Conservation (phyloP, 1,139 yeast species). For the Candida albicans region DNA sequence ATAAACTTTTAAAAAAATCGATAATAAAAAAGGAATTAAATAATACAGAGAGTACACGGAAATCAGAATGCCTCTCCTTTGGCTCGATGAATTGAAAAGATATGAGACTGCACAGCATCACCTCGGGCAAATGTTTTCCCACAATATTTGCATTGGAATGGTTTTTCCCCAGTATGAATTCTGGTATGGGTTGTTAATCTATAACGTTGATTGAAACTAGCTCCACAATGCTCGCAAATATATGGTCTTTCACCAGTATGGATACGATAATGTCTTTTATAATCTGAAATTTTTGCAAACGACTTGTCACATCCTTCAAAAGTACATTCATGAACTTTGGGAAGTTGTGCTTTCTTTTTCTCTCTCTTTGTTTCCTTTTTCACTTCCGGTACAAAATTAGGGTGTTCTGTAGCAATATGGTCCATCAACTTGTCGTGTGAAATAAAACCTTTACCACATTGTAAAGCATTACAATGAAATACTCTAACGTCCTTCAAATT, state of each 20-base stretch:
- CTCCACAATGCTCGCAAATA: constrained; percentile 22
- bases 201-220: constrained; percentile 26
- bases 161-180: constrained; percentile 30
- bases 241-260: constrained; percentile 31
- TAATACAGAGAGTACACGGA: not conserved
- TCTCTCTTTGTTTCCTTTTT: constrained; percentile 4
- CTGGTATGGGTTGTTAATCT: constrained; percentile 28
- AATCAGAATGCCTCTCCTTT: constrained; percentile 16
- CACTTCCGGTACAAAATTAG: not conserved
- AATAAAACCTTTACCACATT: constrained; percentile 17
- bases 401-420: constrained; percentile 14
- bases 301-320: constrained; percentile 19
- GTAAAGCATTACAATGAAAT: constrained; percentile 16
- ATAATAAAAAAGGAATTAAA: not conserved
- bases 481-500: constrained; percentile 16
- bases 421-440: constrained; percentile 14
- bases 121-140: constrained; percentile 28
- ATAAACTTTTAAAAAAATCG: not conserved
- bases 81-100: constrained; percentile 19
- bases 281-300: constrained; percentile 24
- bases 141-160: constrained; percentile 25
- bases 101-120: constrained; percentile 28
- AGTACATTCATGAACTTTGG: constrained; percentile 21
- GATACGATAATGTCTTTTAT: constrained; percentile 24
- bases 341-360: constrained; percentile 9